These are phyloP conservation scores for Closterium sp. DNA, from an alignment of 139 green algal species.

Conservation along the genomic window DNA sequence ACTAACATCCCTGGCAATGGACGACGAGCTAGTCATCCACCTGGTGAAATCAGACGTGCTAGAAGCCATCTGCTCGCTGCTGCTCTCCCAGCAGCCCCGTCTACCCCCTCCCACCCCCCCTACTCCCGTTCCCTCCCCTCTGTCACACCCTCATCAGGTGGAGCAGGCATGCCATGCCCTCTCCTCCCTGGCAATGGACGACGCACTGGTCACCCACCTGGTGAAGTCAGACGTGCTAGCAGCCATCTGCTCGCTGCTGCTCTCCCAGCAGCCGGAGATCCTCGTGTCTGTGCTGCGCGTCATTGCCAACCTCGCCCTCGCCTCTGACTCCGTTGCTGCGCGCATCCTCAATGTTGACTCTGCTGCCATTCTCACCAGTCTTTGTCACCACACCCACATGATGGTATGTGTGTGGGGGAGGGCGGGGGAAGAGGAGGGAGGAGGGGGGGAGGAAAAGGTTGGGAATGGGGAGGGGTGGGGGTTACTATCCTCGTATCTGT, in stretches of 20 bases:
- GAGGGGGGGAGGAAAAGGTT: too few species aligned
- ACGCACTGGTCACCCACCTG: slow-evolving; percentile 26
- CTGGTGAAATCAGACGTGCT: slow-evolving; percentile 50
- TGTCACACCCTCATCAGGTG: not conserved
- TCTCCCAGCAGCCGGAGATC: slow-evolving; percentile 37
- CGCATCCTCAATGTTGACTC: not conserved
- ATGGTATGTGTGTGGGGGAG: too few species aligned
- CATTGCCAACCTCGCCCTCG: slow-evolving; percentile 37
- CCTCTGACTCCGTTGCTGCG: slow-evolving; percentile 16
- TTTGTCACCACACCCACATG: slow-evolving; percentile 28
- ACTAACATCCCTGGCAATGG: slow-evolving; percentile 30
- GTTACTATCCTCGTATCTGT: slow-evolving; percentile 28
- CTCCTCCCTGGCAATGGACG: slow-evolving; percentile 35
- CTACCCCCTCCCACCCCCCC: slow-evolving; percentile 5
- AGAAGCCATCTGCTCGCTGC: slow-evolving; percentile 26
- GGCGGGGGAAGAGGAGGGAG: not conserved
- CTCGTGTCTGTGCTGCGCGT: slow-evolving; percentile 35
- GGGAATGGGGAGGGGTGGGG: too few species aligned
- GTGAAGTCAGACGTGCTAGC: slow-evolving; percentile 46
- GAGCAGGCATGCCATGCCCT: slow-evolving; percentile 35
- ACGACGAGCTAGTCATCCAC: slow-evolving; percentile 29
- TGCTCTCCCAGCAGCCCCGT: slow-evolving; percentile 14
- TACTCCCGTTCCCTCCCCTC: too few species aligned
- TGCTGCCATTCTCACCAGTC: slow-evolving; percentile 5
- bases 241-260: slow-evolving; percentile 35